Evolutionary conservation across 2,329 filamentous ascomycete genomes (phyloP), one percentile per base, ranked within the genome.

Genomic region (Pseudocercospora cruenta): DNA sequence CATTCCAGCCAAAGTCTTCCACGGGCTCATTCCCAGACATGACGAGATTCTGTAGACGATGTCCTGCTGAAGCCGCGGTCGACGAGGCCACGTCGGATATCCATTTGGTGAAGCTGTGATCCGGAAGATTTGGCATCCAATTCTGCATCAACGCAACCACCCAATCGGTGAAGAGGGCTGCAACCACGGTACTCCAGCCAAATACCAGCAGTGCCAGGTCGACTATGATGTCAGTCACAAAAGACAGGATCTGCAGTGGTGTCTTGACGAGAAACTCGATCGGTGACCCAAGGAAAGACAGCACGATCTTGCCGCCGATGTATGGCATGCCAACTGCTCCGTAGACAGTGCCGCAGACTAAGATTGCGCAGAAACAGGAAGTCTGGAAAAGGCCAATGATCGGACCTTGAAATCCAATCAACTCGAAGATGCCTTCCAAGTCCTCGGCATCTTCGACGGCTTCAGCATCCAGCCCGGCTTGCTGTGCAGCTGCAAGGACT

Each of bases 391-490:
- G 85, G 2, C 93, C 93, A 14, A 91, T 90, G 2, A 99, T 84
- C 0, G 95, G 95, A 0, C 95, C 95, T 74, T 96, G 92, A 91
- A 99, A 96, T 43, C 95, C 95, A 66, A 99, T 91, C 16, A 99
- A 87, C 78, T 99, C 95, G 83, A 99, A 89, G 60, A 99, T 92
- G 0, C 95, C 95, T 77, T 99, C 95, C 16, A 99, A 88, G 75
- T 99, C 95, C 79, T 99, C 95, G 9, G 91, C 91, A 71, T 97
- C 81, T 67, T 94, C 91, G 49, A 93, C 86, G 9, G 89, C 90
- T 62, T 89, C 87, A 54, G 88, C 87, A 72, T 97, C 92, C 39
- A 94, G 82, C 8, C 86, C 91, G 16, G 87, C 88, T 58, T 86
- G 87, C 21, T 85, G 85, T n/a, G 87, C 89, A 53, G 86, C 90